Evolutionary conservation across 2,329 filamentous ascomycete species (phyloP).

Genomic region (Aureobasidium subglaciale): DNA sequence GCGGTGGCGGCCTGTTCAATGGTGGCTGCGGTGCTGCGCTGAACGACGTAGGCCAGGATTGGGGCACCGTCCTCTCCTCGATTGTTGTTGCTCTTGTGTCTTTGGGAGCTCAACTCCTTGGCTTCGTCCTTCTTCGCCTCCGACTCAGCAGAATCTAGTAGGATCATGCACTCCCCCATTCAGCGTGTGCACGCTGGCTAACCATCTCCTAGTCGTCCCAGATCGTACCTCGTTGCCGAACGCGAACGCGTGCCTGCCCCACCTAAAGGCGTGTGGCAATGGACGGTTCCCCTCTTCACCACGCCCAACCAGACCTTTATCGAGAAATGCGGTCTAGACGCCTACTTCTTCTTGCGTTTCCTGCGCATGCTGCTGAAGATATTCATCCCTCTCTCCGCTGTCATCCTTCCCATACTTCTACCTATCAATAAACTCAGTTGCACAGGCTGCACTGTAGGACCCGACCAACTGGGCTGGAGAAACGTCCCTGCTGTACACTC

Average conservation of each 20-base stretch:
- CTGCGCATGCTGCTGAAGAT: conserved; percentile 80
- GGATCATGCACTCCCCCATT: neutral
- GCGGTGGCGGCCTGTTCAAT: neutral
- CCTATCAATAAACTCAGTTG: conserved; percentile 76
- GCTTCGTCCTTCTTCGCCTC: conserved; percentile 72
- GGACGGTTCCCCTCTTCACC: conserved; percentile 55
- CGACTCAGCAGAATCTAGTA: conserved; percentile 71
- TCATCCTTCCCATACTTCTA: conserved; percentile 78
- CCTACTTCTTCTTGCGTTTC: conserved; percentile 95
- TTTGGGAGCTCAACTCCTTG: conserved; percentile 45
- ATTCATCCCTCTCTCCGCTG: conserved; percentile 70
- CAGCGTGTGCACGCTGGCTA: neutral
- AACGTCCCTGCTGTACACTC: conserved; percentile 66
- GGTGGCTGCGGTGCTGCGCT: conserved; percentile 5
- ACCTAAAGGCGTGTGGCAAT: conserved; percentile 49
- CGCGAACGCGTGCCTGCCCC: conserved; percentile 74
- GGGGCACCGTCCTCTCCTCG: conserved; percentile 32
- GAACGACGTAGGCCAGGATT: conserved; percentile 19
- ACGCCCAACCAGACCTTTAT: conserved; percentile 77
- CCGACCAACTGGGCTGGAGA: conserved; percentile 81
- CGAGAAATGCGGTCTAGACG: conserved; percentile 89
- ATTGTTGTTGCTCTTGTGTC: conserved; percentile 28
- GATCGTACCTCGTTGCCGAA: conserved; percentile 80
- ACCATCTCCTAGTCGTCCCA: conserved; percentile 52
- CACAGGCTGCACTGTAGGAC: conserved; percentile 40